A percentile compares a stretch with the other conserved stretches of the same genome.
These are phyloP conservation scores for Lentinula boryana DNA, from an alignment of 768 basidiomycete species.

Conservation along the genomic window DNA sequence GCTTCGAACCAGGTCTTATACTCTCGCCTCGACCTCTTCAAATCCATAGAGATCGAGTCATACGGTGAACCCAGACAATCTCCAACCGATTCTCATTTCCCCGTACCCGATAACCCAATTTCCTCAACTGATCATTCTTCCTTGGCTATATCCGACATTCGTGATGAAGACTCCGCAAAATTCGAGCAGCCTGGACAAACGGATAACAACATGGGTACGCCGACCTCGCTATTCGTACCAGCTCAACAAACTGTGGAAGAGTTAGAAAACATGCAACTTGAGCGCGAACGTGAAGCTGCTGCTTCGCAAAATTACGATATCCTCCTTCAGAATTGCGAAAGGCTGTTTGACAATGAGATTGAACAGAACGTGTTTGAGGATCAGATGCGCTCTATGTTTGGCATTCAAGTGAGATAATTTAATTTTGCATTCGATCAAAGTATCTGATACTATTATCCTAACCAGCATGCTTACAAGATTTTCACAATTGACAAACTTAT, in stretches of 20 bases:
- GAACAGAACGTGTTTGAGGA: constrained; percentile 89
- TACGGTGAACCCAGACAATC: constrained; percentile 29
- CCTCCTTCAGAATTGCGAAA: constrained; percentile 81
- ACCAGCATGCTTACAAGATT: constrained; percentile 73
- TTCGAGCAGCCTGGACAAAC: background rate
- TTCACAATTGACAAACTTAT: constrained; percentile 95
- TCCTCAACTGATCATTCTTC: background rate
- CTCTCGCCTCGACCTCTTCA: constrained; percentile 74
- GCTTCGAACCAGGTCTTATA: constrained; percentile 60
- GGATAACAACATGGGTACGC: background rate
- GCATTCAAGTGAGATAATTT: constrained; percentile 52
- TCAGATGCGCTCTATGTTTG: constrained; percentile 81
- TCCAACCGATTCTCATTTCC: constrained; percentile 14
- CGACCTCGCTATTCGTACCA: background rate
- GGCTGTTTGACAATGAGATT: constrained; percentile 87
- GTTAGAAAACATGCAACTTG: background rate
- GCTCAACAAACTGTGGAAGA: constrained; percentile 15
- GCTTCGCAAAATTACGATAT: constrained; percentile 75
- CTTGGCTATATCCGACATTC: background rate
- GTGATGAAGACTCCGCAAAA: background rate
- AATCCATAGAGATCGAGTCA: constrained; percentile 41
- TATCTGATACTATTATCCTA: background rate
- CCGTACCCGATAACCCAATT: constrained; percentile 9
- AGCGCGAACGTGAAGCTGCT: constrained; percentile 30
- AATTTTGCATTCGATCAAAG: background rate